Evolutionary conservation across 805 yeast genomes (phyloP).

Genomic region (Pichia nakasei): DNA sequence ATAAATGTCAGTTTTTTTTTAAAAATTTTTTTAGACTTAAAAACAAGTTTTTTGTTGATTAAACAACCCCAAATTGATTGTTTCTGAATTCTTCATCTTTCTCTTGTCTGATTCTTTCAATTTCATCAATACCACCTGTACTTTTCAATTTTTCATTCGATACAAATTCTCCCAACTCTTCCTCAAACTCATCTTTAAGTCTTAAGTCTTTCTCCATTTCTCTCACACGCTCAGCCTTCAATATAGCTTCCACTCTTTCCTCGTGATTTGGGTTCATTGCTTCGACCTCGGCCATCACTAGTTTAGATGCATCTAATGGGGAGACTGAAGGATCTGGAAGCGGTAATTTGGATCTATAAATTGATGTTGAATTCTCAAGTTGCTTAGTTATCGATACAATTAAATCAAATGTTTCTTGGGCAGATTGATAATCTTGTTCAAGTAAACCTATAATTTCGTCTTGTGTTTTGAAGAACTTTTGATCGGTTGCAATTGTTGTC

Average conservation of each 20-base stretch:
- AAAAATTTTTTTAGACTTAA: no score
- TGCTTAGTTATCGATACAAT: constrained; percentile 78
- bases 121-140: constrained; percentile 87
- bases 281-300: constrained; percentile 70
- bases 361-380: constrained; percentile 52
- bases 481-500: constrained; percentile 87
- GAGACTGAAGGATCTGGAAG: constrained; percentile 50
- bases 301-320: constrained; percentile 56
- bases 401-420: constrained; percentile 70
- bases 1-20: no score
- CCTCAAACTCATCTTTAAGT: constrained; percentile 59
- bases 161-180: constrained; percentile 80
- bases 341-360: constrained; percentile 28
- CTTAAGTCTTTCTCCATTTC: constrained; percentile 57
- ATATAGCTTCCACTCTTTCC: constrained; percentile 77
- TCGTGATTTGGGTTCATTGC: constrained; percentile 80
- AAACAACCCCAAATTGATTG: constrained; percentile 30
- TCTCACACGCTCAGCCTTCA: constrained; percentile 74
- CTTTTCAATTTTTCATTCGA: constrained; percentile 59
- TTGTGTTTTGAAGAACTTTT: constrained; percentile 82
- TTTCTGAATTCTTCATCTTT: constrained; percentile 69
- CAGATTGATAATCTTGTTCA: constrained; percentile 70
- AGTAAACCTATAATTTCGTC: constrained; percentile 77
- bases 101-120: constrained; percentile 57
- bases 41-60: neutral